Evolutionary conservation across 768 basidiomycete species (phyloP).

Genomic region (Lyophyllum shimeji): DNA sequence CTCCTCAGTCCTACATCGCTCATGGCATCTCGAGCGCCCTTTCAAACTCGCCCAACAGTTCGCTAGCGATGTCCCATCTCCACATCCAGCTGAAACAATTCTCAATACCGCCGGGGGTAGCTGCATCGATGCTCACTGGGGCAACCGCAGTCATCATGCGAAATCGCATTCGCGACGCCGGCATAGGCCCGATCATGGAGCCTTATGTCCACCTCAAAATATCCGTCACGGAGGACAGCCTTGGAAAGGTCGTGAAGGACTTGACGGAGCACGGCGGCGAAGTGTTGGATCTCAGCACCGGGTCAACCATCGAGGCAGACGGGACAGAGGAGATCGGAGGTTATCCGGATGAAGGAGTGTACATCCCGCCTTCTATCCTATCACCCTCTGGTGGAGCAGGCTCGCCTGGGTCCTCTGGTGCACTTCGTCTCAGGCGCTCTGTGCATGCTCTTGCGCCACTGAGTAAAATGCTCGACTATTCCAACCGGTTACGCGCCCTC

Average conservation of each 20-base stretch:
- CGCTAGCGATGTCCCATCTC: conserved; percentile 65
- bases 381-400: conserved; percentile 61
- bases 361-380: conserved; percentile 72
- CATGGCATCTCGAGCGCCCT: conserved; percentile 71
- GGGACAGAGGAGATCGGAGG: conserved; percentile 39
- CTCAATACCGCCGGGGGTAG: conserved; percentile 38
- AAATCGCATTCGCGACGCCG: conserved; percentile 56
- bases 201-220: conserved; percentile 74
- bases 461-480: conserved; percentile 81
- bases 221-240: conserved; percentile 59
- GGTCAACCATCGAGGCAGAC: conserved; percentile 30
- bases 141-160: conserved; percentile 67
- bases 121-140: conserved; percentile 58
- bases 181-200: conserved; percentile 75
- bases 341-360: conserved; percentile 63
- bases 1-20: conserved; percentile 54
- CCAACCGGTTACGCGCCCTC: conserved; percentile 72
- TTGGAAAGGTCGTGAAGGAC: conserved; percentile 82
- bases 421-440: conserved; percentile 55
- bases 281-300: conserved; percentile 62
- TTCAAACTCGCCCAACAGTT: conserved; percentile 78
- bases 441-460: conserved; percentile 74
- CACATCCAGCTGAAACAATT: conserved; percentile 53
- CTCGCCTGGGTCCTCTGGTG: conserved; percentile 25
- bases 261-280: conserved; percentile 85